These are phyloP conservation scores for Chimonanthus salicifolius DNA, from an alignment of 164 flowering plant genomes.

Conservation along the genomic window DNA sequence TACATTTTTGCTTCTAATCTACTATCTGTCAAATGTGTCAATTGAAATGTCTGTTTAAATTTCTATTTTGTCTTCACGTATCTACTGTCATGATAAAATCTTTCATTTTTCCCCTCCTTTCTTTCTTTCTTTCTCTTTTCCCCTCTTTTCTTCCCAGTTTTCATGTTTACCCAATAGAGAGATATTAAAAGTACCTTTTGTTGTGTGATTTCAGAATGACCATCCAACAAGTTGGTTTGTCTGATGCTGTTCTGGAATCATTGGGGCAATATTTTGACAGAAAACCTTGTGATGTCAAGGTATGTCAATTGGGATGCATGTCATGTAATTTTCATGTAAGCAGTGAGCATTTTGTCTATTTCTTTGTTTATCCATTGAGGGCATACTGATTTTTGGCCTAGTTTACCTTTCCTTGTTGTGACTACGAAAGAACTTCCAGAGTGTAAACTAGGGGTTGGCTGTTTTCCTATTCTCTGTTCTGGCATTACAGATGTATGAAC, in stretches of 20 bases:
- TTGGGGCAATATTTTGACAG: constrained; percentile 65
- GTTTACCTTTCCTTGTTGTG: constrained; percentile 12
- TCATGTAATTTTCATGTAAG: background rate
- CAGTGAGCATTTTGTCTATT: background rate
- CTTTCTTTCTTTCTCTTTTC: too few relatives aligned
- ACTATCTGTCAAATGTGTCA: too few relatives aligned
- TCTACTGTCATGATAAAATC: too few relatives aligned
- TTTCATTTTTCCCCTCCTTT: too few relatives aligned
- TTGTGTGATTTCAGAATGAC: constrained; percentile 42
- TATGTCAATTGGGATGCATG: constrained; percentile 19
- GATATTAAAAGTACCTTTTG: too few relatives aligned
- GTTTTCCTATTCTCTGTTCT: constrained; percentile 76
- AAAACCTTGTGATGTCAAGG: constrained; percentile 77
- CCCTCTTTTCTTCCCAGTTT: too few relatives aligned
- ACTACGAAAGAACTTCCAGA: constrained; percentile 19
- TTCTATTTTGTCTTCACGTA: too few relatives aligned
- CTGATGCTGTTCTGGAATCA: constrained; percentile 64
- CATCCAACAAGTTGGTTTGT: constrained; percentile 60
- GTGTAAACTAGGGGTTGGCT: constrained; percentile 65
- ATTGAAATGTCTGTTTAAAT: too few relatives aligned
- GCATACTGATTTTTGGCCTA: background rate
- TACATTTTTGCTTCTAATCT: too few relatives aligned
- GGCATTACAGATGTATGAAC: constrained; percentile 90
- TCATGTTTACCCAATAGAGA: too few relatives aligned
- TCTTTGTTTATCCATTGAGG: background rate